These are phyloP conservation scores for Aspergillus calidoustus DNA, from an alignment of 2,329 filamentous ascomycete species.

Conservation along the genomic window DNA sequence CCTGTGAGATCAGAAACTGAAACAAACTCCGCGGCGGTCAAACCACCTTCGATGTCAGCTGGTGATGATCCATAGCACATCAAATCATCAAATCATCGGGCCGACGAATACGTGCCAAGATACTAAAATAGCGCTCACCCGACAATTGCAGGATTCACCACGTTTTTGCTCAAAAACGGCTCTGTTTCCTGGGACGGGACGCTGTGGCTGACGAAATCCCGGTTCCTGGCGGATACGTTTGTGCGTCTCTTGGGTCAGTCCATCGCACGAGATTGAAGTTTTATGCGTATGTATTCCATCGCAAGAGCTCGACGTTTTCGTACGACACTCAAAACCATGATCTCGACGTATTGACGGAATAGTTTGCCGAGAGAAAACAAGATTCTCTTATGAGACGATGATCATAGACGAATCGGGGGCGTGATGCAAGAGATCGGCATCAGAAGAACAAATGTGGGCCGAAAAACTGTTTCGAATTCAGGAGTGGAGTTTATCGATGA, in stretches of 20 bases:
- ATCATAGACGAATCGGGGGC: not conserved
- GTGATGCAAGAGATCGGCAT: not conserved
- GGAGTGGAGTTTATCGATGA: not conserved
- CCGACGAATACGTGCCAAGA: not conserved
- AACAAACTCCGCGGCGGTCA: not conserved
- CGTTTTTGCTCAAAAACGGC: not conserved
- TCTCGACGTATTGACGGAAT: not conserved
- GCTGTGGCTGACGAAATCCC: not conserved
- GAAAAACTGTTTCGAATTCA: not conserved
- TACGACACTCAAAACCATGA: not conserved
- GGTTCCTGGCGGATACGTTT: not conserved
- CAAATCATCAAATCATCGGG: not conserved
- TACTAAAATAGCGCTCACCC: not conserved
- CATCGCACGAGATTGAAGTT: not conserved
- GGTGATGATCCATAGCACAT: not conserved
- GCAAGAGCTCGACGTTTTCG: not conserved
- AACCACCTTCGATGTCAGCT: too few species aligned
- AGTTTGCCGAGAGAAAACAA: not conserved
- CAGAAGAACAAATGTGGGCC: not conserved
- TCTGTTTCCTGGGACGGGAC: not conserved
- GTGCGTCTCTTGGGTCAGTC: not conserved
- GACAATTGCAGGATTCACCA: not conserved
- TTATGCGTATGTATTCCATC: too few species aligned
- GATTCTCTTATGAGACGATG: not conserved
- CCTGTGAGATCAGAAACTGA: not conserved